Percentiles rank a stretch among this genome's conserved stretches.
phyloP scores from a whole-genome alignment of 2,329 filamentous ascomycete species.

The Epichloe uncinata region DNA sequence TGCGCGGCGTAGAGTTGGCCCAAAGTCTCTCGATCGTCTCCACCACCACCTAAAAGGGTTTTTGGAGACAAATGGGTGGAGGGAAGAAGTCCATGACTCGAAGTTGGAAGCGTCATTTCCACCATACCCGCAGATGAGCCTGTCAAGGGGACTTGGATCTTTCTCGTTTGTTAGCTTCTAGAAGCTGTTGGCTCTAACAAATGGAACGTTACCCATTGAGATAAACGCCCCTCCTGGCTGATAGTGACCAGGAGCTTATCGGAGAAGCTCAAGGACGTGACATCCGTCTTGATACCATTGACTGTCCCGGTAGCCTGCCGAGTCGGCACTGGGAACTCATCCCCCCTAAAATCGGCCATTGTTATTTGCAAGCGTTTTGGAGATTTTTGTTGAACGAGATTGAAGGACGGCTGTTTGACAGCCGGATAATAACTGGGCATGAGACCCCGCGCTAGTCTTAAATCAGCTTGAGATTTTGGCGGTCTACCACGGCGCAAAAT shows the following conservation, averaged over 20 bases:
- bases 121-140: slow-evolving; percentile 49
- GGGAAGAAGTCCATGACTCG: slow-evolving; percentile 46
- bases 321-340: slow-evolving; percentile 56
- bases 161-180: slow-evolving; percentile 1
- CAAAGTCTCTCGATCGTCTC: slow-evolving; percentile 63
- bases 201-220: slow-evolving; percentile 65
- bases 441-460: slow-evolving; percentile 22
- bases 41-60: slow-evolving; percentile 74
- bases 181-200: neutral
- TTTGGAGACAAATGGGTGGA: slow-evolving; percentile 72
- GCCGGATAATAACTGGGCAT: slow-evolving; percentile 9
- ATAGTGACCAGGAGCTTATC: slow-evolving; percentile 89
- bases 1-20: slow-evolving; percentile 85
- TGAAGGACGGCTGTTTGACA: neutral
- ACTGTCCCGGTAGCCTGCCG: slow-evolving; percentile 48
- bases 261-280: slow-evolving; percentile 59
- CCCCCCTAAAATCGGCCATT: slow-evolving; percentile 26
- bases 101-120: slow-evolving; percentile 42
- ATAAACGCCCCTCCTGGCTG: slow-evolving; percentile 69
- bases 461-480: slow-evolving; percentile 18
- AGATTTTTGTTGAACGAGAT: slow-evolving; percentile 3
- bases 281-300: slow-evolving; percentile 56
- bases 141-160: slow-evolving; percentile 72
- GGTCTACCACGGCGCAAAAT: slow-evolving; percentile 24
- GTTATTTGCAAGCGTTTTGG: slow-evolving; percentile 9